Percentiles rank a stretch among this genome's conserved stretches.
Conservation (phyloP, 2,329 filamentous ascomycete genomes). For the Sarocladium oryzae region DNA sequence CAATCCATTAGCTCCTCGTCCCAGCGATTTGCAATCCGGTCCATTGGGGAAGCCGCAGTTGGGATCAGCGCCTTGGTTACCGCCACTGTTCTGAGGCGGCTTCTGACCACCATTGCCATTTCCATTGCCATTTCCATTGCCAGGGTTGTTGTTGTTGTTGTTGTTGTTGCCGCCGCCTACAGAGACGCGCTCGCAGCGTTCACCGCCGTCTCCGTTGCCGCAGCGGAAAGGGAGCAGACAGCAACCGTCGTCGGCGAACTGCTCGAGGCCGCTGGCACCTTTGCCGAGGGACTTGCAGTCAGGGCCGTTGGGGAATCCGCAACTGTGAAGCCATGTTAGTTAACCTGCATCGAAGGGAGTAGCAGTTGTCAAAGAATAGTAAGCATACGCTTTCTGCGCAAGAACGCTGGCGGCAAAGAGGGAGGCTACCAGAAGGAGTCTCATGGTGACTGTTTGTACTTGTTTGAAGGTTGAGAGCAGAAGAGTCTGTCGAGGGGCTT, state of each 20-base stretch:
- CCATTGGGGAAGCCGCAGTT: neutral
- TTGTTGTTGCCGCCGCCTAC: neutral
- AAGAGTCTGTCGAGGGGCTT: too few relatives aligned
- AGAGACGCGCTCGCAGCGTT: neutral
- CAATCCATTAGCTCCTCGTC: neutral
- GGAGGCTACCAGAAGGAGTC: neutral
- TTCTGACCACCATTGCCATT: too few relatives aligned
- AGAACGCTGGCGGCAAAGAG: neutral
- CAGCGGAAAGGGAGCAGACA: slow-evolving; percentile 70
- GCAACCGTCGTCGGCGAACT: slow-evolving; percentile 50
- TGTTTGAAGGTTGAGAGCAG: neutral
- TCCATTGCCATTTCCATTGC: neutral
- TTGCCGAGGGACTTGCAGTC: neutral
- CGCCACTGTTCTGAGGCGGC: too few relatives aligned
- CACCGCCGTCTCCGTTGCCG: slow-evolving; percentile 58
- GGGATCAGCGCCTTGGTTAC: neutral
- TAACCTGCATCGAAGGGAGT: neutral
- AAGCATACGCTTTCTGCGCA: neutral
- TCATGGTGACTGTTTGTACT: neutral
- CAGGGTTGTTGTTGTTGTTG: neutral
- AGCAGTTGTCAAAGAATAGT: neutral
- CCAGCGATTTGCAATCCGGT: neutral
- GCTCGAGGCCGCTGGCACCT: neutral
- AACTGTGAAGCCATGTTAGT: neutral
- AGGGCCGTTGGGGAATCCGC: slow-evolving; percentile 1